Evolutionary conservation across 1,284 basidiomycete genomes (phyloP), one percentile per base, ranked within the genome.

Genomic region (Trametes pubescens): DNA sequence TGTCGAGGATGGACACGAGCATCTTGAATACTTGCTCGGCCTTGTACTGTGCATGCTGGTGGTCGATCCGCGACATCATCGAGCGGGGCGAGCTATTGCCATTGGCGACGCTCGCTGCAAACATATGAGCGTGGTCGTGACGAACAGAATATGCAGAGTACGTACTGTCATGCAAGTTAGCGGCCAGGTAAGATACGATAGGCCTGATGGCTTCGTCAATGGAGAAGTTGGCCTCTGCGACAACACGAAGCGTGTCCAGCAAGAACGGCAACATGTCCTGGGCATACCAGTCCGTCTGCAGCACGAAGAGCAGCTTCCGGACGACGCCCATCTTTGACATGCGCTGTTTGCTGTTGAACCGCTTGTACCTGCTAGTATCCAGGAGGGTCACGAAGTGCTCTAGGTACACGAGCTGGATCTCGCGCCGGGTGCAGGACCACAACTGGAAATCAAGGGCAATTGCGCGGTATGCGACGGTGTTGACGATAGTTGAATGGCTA

Each of bases 361-460:
- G 82, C 62, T 84, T 85, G 74, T 90, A 89, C 61, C 88, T 86
- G 64, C 92, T 96, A 0, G 82, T 81, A 60, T 86, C 78, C 13
- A 97, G 77, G 8, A 98, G 84, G 13, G 85, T 88, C 1, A 82
- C 76, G 72, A 98, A 95, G 74, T 98, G 93, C 52, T 91, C 87
- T 0, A 96, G 82, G 72, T 96, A 91, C 18, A 88, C 84, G 3
- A 80, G 81, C 72, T 95, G 92, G 29, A 98, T 88, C 44, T 90
- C 89, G 4, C 78, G 72, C 1, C 82, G 79, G 0, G 93, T 89
- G 29, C 79, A 84, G 0, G 93, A 86, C 96, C 96, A 99, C 7
- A 98, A 86, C 64, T 95, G 90, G 69, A 98, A 94, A 73, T 98
- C 94, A 2, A 98, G 86, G 0, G 94, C 92, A 48, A 98, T 84